phyloP scores from a whole-genome alignment of 768 basidiomycete species.

The Amanita muscaria region DNA sequence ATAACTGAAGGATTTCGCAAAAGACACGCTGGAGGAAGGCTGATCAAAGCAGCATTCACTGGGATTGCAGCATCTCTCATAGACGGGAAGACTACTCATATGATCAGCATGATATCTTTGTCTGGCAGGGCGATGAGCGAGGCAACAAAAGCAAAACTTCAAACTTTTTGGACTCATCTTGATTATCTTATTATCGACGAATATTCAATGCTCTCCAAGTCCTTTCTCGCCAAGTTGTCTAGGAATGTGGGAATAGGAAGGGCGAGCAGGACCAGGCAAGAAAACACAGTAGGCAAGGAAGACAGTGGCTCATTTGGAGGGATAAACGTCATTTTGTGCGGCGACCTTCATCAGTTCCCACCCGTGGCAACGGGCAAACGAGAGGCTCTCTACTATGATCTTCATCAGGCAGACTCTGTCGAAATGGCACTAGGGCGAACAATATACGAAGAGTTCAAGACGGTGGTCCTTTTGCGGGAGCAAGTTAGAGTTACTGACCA shows the following conservation, averaged over 20 bases:
- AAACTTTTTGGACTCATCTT: neutral
- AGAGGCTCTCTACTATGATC: constrained; percentile 16
- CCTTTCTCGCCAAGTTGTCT: neutral
- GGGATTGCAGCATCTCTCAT: neutral
- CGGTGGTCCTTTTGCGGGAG: too few relatives aligned
- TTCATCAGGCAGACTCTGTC: too few relatives aligned
- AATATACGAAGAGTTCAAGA: too few relatives aligned
- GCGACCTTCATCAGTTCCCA: neutral
- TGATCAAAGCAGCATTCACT: constrained; percentile 7
- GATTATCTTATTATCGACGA: neutral
- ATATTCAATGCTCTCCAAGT: neutral
- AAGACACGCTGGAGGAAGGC: constrained; percentile 6
- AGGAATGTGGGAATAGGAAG: neutral
- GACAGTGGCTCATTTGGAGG: neutral
- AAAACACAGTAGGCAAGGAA: too few relatives aligned
- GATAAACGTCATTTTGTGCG: neutral
- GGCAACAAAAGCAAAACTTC: too few relatives aligned
- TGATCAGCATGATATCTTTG: neutral
- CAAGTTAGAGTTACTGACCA: too few relatives aligned
- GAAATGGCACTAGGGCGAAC: too few relatives aligned
- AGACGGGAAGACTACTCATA: neutral
- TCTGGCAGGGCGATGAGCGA: too few relatives aligned
- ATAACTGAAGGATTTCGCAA: constrained; percentile 3
- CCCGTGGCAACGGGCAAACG: constrained; percentile 7
- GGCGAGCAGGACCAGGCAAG: too few relatives aligned